Conservation (phyloP, 2,329 filamentous ascomycete species). For the Epicoccum sorghinum region DNA sequence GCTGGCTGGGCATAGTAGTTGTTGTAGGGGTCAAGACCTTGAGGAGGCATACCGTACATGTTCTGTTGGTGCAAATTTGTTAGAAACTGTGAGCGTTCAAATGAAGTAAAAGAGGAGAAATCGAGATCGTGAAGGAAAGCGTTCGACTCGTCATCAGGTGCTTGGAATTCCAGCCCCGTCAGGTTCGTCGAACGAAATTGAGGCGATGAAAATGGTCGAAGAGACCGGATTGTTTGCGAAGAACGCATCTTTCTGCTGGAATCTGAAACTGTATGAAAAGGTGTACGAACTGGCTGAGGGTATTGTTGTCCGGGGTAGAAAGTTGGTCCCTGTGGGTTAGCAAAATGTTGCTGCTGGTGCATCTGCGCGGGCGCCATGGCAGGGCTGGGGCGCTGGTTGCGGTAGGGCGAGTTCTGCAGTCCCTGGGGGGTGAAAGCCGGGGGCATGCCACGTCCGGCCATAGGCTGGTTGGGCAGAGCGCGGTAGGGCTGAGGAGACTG, state of each 20-base stretch:
- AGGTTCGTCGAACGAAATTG: slow-evolving; percentile 19
- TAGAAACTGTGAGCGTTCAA: slow-evolving; percentile 76
- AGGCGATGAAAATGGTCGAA: slow-evolving; percentile 18
- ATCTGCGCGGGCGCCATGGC: slow-evolving; percentile 67
- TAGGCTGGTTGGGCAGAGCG: slow-evolving; percentile 57
- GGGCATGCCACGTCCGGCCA: slow-evolving; percentile 58
- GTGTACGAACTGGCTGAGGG: slow-evolving; percentile 66
- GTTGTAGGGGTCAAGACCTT: slow-evolving; percentile 49
- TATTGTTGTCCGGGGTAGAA: slow-evolving; percentile 64
- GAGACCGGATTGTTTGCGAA: slow-evolving; percentile 20
- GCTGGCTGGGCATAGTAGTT: slow-evolving; percentile 55
- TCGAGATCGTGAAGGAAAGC: slow-evolving; percentile 37
- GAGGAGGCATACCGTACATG: slow-evolving; percentile 63
- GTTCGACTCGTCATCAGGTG: slow-evolving; percentile 26
- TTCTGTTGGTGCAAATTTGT: slow-evolving; percentile 69
- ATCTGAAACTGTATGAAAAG: slow-evolving; percentile 34
- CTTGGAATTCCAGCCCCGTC: slow-evolving; percentile 24
- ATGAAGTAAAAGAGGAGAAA: slow-evolving; percentile 70
- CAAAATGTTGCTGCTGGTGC: slow-evolving; percentile 63
- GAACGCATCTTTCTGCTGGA: slow-evolving; percentile 27
- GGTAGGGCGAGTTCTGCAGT: slow-evolving; percentile 64
- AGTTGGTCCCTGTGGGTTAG: slow-evolving; percentile 65
- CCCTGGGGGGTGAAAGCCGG: slow-evolving; percentile 57
- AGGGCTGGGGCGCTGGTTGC: slow-evolving; percentile 61
- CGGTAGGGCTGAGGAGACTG: slow-evolving; percentile 63